Evolutionary conservation across 805 yeast genomes (phyloP).

Genomic region (Metschnikowia dekortorum): DNA sequence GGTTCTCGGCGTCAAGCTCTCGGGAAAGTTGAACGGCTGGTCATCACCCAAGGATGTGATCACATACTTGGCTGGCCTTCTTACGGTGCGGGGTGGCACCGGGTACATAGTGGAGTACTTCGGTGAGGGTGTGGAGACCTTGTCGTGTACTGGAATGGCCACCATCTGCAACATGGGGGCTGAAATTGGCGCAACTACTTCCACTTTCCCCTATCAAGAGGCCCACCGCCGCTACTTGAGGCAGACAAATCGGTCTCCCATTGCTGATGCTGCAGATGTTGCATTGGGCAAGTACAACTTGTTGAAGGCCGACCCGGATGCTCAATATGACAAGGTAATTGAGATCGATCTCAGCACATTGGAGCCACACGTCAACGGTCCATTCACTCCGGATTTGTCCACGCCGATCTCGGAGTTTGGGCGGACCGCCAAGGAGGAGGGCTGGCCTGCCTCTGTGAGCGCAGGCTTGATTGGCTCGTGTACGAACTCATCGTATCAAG

Average conservation of each 20-base stretch:
- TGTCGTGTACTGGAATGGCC: constrained; percentile 98
- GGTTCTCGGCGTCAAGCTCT: constrained; percentile 86
- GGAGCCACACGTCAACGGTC: constrained; percentile 97
- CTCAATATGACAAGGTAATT: constrained; percentile 86
- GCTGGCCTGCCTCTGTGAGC: constrained; percentile 82
- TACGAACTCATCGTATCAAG: constrained; percentile 97
- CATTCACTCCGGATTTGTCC: constrained; percentile 96
- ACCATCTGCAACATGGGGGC: constrained; percentile 99
- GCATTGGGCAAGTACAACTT: constrained; percentile 54
- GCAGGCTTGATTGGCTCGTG: constrained; percentile 98
- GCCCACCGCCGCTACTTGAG: constrained; percentile 73
- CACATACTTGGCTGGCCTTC: constrained; percentile 82
- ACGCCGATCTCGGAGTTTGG: constrained; percentile 86
- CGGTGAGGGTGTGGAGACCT: constrained; percentile 86
- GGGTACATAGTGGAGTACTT: constrained; percentile 95
- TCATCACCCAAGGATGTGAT: constrained; percentile 96
- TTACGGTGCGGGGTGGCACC: constrained; percentile 97
- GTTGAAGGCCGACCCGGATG: constrained; percentile 80
- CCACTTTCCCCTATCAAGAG: constrained; percentile 90
- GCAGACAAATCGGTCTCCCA: constrained; percentile 79
- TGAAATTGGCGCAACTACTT: constrained; percentile 98
- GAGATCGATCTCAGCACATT: constrained; percentile 82
- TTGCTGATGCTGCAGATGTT: constrained; percentile 74
- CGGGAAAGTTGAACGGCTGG: constrained; percentile 91
- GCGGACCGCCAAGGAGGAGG: constrained; percentile 60